A percentile compares a stretch with the other conserved stretches of the same genome.
phyloP scores from a whole-genome alignment of 1,139 yeast genomes.

The Kurtzmaniella quercitrusa region DNA sequence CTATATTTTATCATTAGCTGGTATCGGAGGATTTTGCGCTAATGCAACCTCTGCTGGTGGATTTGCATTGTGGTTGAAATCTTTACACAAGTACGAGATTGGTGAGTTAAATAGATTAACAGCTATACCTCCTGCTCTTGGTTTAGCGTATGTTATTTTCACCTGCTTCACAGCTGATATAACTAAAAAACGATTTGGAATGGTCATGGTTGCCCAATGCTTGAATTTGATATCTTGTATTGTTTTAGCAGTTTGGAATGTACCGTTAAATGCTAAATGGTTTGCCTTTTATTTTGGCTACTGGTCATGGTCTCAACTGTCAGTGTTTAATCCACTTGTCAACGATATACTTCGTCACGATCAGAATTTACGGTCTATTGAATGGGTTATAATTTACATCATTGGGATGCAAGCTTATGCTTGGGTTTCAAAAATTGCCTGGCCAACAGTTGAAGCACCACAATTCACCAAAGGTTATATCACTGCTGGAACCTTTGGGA shows the following conservation, averaged over 20 bases:
- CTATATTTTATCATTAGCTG: constrained; percentile 40
- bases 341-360: constrained; percentile 36
- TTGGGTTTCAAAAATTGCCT: constrained; percentile 31
- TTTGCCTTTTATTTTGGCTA: constrained; percentile 18
- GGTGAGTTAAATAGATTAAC: constrained; percentile 33
- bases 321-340: constrained; percentile 34
- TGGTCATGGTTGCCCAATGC: constrained; percentile 41
- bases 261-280: constrained; percentile 18
- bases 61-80: constrained; percentile 41
- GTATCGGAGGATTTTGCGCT: constrained; percentile 44
- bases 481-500: constrained; percentile 45
- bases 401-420: constrained; percentile 27
- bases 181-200: constrained; percentile 42
- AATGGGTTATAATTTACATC: constrained; percentile 27
- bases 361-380: constrained; percentile 29
- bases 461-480: constrained; percentile 34
- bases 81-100: constrained; percentile 29
- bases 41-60: constrained; percentile 39
- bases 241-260: constrained; percentile 18
- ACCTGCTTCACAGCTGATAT: constrained; percentile 35
- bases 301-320: constrained; percentile 29
- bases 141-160: constrained; percentile 38
- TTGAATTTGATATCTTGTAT: constrained; percentile 18
- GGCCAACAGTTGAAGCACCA: constrained; percentile 42
- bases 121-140: constrained; percentile 46